Evolutionary conservation across 2,329 filamentous ascomycete genomes (phyloP).

Genomic region (Exophiala aquamarina): DNA sequence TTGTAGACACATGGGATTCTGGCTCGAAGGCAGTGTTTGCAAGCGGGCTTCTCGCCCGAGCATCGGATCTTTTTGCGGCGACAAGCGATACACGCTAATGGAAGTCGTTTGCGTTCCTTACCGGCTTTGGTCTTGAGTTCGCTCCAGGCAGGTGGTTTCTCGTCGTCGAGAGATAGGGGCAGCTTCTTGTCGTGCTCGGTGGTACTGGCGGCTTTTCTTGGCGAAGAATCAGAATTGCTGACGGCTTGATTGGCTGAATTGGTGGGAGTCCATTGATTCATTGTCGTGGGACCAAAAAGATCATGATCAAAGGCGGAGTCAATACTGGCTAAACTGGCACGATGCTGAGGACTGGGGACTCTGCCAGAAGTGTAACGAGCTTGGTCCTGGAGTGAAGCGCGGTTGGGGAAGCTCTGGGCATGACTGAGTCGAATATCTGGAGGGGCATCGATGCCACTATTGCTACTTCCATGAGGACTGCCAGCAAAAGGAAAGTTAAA

Average conservation of each 20-base stretch:
- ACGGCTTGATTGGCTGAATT: conserved; percentile 19
- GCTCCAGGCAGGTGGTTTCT: conserved; percentile 68
- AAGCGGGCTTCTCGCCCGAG: conserved; percentile 95
- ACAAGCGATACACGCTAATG: conserved; percentile 92
- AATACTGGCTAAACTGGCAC: conserved; percentile 25
- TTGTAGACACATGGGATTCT: conserved; percentile 97
- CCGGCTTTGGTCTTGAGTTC: conserved; percentile 89
- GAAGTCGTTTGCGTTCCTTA: conserved; percentile 90
- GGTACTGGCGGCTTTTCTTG: conserved; percentile 13
- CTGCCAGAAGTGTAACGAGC: conserved; percentile 10
- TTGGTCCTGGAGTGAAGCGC: conserved; percentile 12
- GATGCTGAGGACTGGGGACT: conserved; percentile 24
- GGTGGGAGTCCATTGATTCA: conserved; percentile 24
- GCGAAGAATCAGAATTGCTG: conserved; percentile 21
- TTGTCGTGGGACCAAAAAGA: conserved; percentile 18
- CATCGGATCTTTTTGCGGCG: conserved; percentile 97
- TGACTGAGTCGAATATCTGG: conserved; percentile 22
- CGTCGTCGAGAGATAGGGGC: conserved; percentile 58
- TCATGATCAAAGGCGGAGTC: conserved; percentile 25
- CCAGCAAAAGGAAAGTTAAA: conserved; percentile 24
- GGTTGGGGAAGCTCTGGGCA: conserved; percentile 18
- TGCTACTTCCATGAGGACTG: conserved; percentile 26
- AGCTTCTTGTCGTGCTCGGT: conserved; percentile 19
- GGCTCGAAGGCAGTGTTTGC: conserved; percentile 91
- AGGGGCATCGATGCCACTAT: conserved; percentile 25